phyloP scores from a whole-genome alignment of 2,329 filamentous ascomycete species.

The Onygena corvina region DNA sequence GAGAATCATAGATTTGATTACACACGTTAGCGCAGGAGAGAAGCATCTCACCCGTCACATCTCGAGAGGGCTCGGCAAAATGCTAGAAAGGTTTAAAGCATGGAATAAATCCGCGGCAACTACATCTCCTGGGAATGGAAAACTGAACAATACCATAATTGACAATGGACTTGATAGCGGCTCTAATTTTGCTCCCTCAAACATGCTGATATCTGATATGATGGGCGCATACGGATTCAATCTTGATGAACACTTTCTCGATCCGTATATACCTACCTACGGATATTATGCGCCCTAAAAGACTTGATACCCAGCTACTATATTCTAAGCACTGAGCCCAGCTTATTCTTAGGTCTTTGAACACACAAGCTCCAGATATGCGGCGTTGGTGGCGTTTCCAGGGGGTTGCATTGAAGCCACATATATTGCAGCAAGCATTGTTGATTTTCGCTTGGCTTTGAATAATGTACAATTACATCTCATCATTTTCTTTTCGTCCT shows the following conservation, averaged over 20 bases:
- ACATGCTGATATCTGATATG: conserved; percentile 33
- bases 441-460: not conserved
- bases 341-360: not conserved
- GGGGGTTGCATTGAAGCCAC: too few species aligned
- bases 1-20: conserved; percentile 31
- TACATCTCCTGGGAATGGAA: not conserved
- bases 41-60: conserved; percentile 33
- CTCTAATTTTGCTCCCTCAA: conserved; percentile 19
- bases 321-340: not conserved
- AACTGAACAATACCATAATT: not conserved
- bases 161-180: not conserved
- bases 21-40: conserved; percentile 32
- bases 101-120: conserved; percentile 21
- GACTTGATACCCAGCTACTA: not conserved
- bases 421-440: too few species aligned
- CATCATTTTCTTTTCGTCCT: not conserved
- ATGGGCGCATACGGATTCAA: conserved; percentile 35
- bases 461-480: too few species aligned
- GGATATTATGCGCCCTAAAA: conserved; percentile 15
- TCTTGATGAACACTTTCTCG: conserved; percentile 31
- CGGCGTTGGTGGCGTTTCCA: not conserved
- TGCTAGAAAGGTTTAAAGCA: conserved; percentile 32
- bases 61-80: conserved; percentile 31
- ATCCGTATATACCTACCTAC: conserved; percentile 33
- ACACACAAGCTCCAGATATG: not conserved